These are phyloP conservation scores for Nicotiana tomentosiformis DNA, from an alignment of 257 asterid genomes.

Conservation along the genomic window DNA sequence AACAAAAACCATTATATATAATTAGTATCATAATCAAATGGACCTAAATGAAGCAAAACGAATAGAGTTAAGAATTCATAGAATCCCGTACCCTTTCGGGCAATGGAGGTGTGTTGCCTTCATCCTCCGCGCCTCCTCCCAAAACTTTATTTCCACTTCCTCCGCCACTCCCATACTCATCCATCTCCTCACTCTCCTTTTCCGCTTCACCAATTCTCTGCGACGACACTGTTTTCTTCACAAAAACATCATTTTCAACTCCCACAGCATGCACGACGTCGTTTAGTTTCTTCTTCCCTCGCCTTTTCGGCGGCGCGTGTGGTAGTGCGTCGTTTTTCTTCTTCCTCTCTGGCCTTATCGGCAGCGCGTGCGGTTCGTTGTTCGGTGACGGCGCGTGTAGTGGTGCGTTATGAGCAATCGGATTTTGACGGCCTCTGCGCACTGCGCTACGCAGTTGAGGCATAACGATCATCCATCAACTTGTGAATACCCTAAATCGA, in stretches of 20 bases:
- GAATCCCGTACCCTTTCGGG: neutral
- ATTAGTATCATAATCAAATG: neutral
- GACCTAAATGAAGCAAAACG: neutral
- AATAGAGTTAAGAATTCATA: neutral
- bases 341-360: neutral
- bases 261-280: neutral
- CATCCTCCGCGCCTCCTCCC: neutral
- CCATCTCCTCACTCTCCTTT: neutral
- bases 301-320: no score
- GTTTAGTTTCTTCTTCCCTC: neutral
- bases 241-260: neutral
- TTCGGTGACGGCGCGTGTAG: neutral
- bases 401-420: neutral
- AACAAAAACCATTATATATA: neutral
- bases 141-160: neutral
- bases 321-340: neutral
- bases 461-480: constrained; percentile 6
- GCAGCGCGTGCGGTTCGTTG: neutral
- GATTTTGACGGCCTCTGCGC: neutral
- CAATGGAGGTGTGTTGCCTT: neutral
- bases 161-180: constrained; percentile 2
- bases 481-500: neutral
- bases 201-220: neutral
- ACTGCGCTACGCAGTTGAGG: neutral
- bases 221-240: neutral